Conservation (phyloP, 768 basidiomycete genomes). For the Arthromyces matolae region DNA sequence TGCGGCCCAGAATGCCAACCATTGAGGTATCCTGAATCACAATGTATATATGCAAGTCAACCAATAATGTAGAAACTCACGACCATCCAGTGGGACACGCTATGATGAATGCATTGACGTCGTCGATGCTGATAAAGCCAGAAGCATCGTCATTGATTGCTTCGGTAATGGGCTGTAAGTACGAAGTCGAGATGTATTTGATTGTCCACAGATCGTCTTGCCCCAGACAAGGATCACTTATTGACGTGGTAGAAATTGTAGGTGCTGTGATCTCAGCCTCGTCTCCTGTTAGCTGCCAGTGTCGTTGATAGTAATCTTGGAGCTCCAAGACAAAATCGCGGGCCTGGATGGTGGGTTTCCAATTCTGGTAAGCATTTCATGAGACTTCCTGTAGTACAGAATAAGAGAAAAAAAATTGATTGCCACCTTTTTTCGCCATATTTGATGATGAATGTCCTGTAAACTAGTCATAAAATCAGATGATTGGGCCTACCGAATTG, state of each 20-base stretch:
- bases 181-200: background rate
- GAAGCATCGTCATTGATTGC: background rate
- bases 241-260: background rate
- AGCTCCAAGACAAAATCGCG: background rate
- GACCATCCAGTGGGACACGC: background rate
- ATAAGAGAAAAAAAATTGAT: too few relatives aligned
- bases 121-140: background rate
- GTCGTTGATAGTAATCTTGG: background rate
- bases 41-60: background rate
- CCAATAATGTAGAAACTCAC: background rate
- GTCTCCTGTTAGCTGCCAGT: background rate
- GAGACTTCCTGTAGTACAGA: background rate
- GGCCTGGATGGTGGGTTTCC: background rate
- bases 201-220: background rate
- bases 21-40: background rate
- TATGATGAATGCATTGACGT: background rate
- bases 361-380: background rate
- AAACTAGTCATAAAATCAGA: too few relatives aligned
- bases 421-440: slow-evolving; percentile 3
- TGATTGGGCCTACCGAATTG: too few relatives aligned
- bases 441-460: too few relatives aligned
- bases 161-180: background rate
- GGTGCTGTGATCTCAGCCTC: background rate
- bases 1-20: slow-evolving; percentile 2
- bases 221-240: background rate